These are phyloP conservation scores for Macrotyloma uniflorum DNA, from an alignment of 306 rosid species.

Conservation along the genomic window DNA sequence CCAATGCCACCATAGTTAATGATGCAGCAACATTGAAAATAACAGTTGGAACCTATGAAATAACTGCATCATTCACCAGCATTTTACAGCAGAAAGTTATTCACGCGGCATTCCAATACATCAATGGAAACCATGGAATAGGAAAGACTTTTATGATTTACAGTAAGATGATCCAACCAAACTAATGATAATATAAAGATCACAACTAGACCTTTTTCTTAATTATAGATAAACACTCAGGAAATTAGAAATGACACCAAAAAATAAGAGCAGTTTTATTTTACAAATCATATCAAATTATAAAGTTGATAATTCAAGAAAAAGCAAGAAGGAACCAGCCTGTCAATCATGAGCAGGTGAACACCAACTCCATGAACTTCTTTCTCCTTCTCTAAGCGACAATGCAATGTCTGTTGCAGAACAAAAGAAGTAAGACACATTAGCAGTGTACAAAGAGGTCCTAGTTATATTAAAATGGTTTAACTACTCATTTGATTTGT, in stretches of 20 bases:
- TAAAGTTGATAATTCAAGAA: not conserved
- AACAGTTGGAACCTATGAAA: constrained; percentile 6
- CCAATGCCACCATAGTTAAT: not conserved
- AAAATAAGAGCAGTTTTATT: not conserved
- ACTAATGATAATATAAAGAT: not conserved
- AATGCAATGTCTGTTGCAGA: constrained; percentile 60
- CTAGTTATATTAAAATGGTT: not conserved
- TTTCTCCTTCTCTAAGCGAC: constrained; percentile 64
- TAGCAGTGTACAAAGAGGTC: not conserved
- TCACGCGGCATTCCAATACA: too few species aligned
- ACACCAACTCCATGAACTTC: constrained; percentile 56
- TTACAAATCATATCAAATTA: not conserved
- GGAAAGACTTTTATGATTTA: not conserved
- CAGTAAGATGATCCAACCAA: not conserved
- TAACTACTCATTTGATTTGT: too few species aligned
- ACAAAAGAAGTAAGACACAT: not conserved
- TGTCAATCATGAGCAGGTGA: constrained; percentile 79
- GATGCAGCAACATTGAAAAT: constrained; percentile 11
- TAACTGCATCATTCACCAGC: too few species aligned
- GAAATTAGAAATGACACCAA: not conserved
- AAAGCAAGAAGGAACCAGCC: constrained; percentile 49
- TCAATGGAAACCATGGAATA: not conserved
- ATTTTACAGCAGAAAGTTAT: too few species aligned
- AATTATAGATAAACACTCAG: not conserved
- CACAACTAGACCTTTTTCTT: not conserved